These are phyloP conservation scores for Pseudomassariella vexata DNA, from an alignment of 2,329 filamentous ascomycete species.

Conservation along the genomic window DNA sequence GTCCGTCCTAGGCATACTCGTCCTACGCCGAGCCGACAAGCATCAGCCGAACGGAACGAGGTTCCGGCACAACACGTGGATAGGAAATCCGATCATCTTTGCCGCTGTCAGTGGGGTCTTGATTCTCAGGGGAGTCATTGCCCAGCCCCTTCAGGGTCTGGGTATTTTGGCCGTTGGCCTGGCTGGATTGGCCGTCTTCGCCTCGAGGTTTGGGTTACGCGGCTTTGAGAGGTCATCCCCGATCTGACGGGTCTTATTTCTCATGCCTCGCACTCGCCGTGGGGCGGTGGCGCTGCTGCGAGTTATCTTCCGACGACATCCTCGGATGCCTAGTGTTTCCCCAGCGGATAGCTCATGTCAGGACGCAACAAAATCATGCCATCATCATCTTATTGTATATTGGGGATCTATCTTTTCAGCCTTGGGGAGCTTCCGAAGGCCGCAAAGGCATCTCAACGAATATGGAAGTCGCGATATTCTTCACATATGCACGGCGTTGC, in stretches of 20 bases:
- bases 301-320: no score
- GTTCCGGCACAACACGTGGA: constrained; percentile 16
- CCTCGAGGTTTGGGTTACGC: constrained; percentile 15
- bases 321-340: no score
- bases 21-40: constrained; percentile 15
- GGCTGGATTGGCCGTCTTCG: constrained; percentile 18
- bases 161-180: constrained; percentile 20
- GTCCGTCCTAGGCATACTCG: constrained; percentile 17
- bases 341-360: no score
- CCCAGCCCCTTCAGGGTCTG: constrained; percentile 20
- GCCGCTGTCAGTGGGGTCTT: constrained; percentile 18
- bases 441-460: no score
- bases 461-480: no score
- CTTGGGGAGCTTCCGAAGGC: no score
- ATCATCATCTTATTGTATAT: no score
- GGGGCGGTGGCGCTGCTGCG: no score
- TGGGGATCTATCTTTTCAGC: no score
- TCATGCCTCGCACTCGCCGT: no score
- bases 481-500: no score
- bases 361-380: no score
- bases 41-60: constrained; percentile 9
- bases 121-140: constrained; percentile 20
- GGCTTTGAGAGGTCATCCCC: constrained; percentile 13
- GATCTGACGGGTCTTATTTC: constrained; percentile 13
- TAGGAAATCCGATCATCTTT: constrained; percentile 20